Evolutionary conservation across 1,284 basidiomycete genomes (phyloP), one percentile per base, ranked within the genome.

Genomic region (Pholiota adiposa): DNA sequence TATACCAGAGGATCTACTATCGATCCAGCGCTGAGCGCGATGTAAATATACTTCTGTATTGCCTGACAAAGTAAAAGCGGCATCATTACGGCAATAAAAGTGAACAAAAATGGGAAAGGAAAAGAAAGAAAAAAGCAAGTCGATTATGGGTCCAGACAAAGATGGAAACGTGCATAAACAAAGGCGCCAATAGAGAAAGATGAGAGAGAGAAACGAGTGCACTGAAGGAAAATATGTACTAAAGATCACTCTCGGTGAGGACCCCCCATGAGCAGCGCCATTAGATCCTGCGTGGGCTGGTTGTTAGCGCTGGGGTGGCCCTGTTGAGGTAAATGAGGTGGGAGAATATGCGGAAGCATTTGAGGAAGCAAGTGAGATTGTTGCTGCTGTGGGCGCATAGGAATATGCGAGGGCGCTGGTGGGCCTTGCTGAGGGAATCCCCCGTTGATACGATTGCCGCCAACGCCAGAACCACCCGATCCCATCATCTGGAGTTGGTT

Each of bases 221-320:
- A 31, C 12, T 44, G 53, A 34, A 44, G 53, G 41, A 54, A n/a
- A 18, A 41, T 34, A 68, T 58, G 62, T 63, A 14, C 56, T 54
- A 51, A 40, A 27, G 18, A 54, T 83, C 76, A 90, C 64, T 90
- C 88, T 73, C 88, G 79, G 73, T 77, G 80, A 62, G 75, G 69
- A 54, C 87, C 87, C 56, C 87, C 87, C 89, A 92, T 88, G 64
- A 92, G 80, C 61, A 92, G 79, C 43, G 90, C 86, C 86, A 92
- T 92, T 64, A 92, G 74, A 69, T 92, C 90, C 62, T 87, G 87
- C 43, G 84, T 75, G 33, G 84, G 82, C 67, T 86, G 87, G 60
- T 77, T 82, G 70, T 75, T 80, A 16, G 77, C 73, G 31, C 76
- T 73, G 31, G 78, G 73, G 27, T 81, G 70, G 61, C 79, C 75